Percentiles rank a stretch among this genome's conserved stretches.
phyloP scores from a whole-genome alignment of 305 asterid species.

The Fraxinus nigra region DNA sequence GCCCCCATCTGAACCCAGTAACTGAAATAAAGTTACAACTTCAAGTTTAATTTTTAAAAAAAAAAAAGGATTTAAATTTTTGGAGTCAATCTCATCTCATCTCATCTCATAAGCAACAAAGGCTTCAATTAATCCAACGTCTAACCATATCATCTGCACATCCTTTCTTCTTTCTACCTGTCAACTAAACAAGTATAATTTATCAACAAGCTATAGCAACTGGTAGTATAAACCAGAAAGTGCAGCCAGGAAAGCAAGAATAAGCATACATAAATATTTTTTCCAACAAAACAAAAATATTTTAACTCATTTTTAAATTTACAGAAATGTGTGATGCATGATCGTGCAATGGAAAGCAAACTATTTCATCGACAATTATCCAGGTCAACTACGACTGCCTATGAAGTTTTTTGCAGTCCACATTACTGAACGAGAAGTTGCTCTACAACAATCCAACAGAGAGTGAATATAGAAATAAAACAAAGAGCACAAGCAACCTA shows the following conservation, averaged over 20 bases:
- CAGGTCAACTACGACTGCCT: neutral
- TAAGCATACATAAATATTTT: neutral
- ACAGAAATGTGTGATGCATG: neutral
- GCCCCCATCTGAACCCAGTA: neutral
- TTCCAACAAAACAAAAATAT: neutral
- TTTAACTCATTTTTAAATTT: neutral
- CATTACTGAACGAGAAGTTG: neutral
- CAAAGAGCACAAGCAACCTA: neutral
- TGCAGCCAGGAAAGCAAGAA: neutral
- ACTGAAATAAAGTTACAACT: neutral
- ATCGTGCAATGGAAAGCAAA: neutral
- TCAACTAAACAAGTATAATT: neutral
- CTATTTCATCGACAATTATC: neutral
- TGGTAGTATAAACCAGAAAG: neutral
- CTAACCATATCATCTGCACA: neutral
- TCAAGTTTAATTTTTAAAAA: neutral
- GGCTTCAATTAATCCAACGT: neutral
- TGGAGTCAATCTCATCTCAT: neutral
- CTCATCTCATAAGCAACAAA: neutral
- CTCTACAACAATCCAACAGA: neutral
- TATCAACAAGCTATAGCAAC: neutral
- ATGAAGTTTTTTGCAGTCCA: neutral
- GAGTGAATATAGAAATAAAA: neutral
- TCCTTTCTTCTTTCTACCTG: neutral
- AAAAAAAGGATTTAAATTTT: too few species aligned